phyloP scores from a whole-genome alignment of 768 basidiomycete species.

The Rhodotorula diobovata region DNA sequence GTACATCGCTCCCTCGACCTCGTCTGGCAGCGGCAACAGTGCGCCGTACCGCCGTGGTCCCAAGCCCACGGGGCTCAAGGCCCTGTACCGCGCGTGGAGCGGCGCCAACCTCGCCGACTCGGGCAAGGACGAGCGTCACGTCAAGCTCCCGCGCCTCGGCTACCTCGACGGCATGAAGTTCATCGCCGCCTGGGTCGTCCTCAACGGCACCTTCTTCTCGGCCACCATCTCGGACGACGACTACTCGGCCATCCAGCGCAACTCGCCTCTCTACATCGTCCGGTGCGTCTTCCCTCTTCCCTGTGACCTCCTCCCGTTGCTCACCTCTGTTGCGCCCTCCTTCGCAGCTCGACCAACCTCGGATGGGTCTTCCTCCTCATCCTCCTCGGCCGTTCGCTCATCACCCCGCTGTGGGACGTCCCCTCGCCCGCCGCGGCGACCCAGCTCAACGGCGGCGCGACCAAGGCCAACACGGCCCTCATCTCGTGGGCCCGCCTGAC shows the following conservation, averaged over 20 bases:
- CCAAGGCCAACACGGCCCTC: conserved; percentile 38
- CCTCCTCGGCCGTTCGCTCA: conserved; percentile 42
- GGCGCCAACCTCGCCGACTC: conserved; percentile 38
- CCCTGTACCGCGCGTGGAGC: conserved; percentile 36
- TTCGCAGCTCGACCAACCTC: conserved; percentile 41
- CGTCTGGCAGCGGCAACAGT: conserved; percentile 9
- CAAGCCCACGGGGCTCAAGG: conserved; percentile 36
- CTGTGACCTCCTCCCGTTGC: background rate
- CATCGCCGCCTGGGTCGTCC: conserved; percentile 39
- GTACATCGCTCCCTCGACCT: conserved; percentile 31
- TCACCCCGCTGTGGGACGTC: conserved; percentile 44
- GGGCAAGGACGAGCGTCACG: conserved; percentile 41
- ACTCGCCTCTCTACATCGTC: conserved; percentile 42
- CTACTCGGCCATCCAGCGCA: conserved; percentile 43
- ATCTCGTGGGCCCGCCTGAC: conserved; percentile 44
- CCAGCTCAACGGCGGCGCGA: background rate
- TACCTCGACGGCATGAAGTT: conserved; percentile 45
- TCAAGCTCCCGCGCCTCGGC: conserved; percentile 42
- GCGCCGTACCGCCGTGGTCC: conserved; percentile 34
- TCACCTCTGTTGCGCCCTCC: background rate
- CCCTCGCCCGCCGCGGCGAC: conserved; percentile 16
- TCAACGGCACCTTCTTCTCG: conserved; percentile 45
- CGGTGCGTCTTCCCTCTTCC: conserved; percentile 23
- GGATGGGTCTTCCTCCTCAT: conserved; percentile 43
- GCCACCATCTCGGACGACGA: conserved; percentile 38